Evolutionary conservation across 2,329 filamentous ascomycete genomes (phyloP).

Genomic region (Cadophora malorum): DNA sequence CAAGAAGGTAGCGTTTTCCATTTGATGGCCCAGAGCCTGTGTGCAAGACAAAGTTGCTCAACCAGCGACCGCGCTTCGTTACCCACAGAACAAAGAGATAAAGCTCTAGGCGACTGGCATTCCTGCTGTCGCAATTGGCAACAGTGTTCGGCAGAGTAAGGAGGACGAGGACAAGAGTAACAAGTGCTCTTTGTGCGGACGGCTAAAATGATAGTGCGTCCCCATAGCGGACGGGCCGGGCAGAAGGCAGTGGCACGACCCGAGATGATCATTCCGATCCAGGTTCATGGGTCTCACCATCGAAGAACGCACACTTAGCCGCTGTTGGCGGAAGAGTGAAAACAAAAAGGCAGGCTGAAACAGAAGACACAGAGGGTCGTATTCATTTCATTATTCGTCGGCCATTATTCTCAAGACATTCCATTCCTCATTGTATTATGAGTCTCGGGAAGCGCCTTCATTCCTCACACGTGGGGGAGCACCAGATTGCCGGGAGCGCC

Average conservation of each 20-base stretch:
- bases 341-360: slow-evolving; percentile 29
- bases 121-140: slow-evolving; percentile 20
- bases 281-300: slow-evolving; percentile 32
- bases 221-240: slow-evolving; percentile 33
- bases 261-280: slow-evolving; percentile 40
- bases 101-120: background rate
- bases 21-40: slow-evolving; percentile 1
- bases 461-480: slow-evolving; percentile 12
- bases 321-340: slow-evolving; percentile 29
- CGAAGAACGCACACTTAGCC: slow-evolving; percentile 28
- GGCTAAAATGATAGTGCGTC: slow-evolving; percentile 33
- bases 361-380: slow-evolving; percentile 15
- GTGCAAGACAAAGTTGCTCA: background rate
- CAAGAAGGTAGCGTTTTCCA: slow-evolving; percentile 1
- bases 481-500: slow-evolving; percentile 15
- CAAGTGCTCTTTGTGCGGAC: slow-evolving; percentile 8
- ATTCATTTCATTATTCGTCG: slow-evolving; percentile 24
- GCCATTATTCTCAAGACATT: slow-evolving; percentile 25
- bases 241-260: slow-evolving; percentile 37
- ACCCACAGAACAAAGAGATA: background rate
- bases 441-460: slow-evolving; percentile 8
- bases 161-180: background rate
- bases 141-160: background rate
- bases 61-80: background rate
- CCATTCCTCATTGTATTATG: slow-evolving; percentile 9